These are phyloP conservation scores for Persicaria tinctoria DNA, from an alignment of 148 eudicot genomes.

Conservation along the genomic window DNA sequence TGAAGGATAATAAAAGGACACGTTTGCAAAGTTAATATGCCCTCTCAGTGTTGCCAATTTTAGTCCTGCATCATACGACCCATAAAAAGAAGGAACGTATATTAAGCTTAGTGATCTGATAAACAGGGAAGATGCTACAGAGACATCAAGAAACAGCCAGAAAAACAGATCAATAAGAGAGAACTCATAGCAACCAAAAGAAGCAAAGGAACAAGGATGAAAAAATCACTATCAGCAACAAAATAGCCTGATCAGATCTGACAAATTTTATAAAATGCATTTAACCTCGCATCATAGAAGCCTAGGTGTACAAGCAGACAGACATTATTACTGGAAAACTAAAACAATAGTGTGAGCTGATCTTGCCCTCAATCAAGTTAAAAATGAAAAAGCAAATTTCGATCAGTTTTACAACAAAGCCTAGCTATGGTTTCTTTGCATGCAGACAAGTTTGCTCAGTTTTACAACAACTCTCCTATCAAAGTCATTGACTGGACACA, in stretches of 20 bases:
- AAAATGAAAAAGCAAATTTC: not conserved
- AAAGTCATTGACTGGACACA: too few relatives aligned
- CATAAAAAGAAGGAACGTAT: not conserved
- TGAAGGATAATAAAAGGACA: slow-evolving; percentile 71
- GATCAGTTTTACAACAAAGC: not conserved
- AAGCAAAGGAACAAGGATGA: not conserved
- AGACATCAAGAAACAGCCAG: not conserved
- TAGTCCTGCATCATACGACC: slow-evolving; percentile 42
- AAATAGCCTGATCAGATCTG: not conserved
- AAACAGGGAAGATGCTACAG: not conserved
- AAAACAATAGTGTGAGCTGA: not conserved
- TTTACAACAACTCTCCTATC: not conserved
- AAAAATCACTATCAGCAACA: not conserved
- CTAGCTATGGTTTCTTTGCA: not conserved
- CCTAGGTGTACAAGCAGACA: not conserved
- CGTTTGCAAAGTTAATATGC: slow-evolving; percentile 62
- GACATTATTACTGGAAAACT: not conserved
- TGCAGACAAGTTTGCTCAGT: not conserved
- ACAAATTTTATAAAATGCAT: not conserved
- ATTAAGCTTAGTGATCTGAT: not conserved
- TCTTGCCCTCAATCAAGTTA: not conserved
- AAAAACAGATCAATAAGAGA: not conserved
- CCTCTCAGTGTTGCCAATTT: slow-evolving; percentile 62
- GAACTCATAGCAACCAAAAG: not conserved
- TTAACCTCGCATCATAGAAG: not conserved